Base-by-base conservation (phyloP, 2,329 filamentous ascomycete genomes). In the Cercospora janseana region DNA sequence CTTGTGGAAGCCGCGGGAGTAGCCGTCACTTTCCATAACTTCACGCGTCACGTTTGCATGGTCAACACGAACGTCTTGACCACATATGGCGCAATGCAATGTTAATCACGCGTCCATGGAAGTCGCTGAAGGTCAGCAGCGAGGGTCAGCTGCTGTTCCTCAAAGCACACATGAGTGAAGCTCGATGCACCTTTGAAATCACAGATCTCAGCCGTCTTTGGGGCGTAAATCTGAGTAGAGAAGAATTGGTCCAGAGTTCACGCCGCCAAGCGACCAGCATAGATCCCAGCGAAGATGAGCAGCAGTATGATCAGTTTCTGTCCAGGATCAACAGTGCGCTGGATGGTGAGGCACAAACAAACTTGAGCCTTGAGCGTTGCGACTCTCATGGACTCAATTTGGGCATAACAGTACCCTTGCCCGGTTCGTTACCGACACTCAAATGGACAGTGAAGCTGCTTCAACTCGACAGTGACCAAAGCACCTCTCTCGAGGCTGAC, bases 121-220 rank as follows among this genome's bases (percentile, higher is more conserved):
- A 49, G 37, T 26, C 57, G 26, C 45, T 61, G 29, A 52, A 54
- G 0, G 27, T 60, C 12, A 46, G 37, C 8, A 35, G 44, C 6
- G 20, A 51, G 12, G 29, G 82, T 4, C 86, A 85, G 8, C 72
- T 77, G 18, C 56, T 91, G 6, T 73, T 91, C 26, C 74, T 86
- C 34, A 86, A 85, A 54, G 72, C 79, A 15, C 63, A 68, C 21
- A 82, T 86, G 61, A 71, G 71, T 4, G 44, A 72, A 12, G 69
- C 75, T 38, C 77, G 80, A 8, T 91, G 91, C 70, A 76, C 72
- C 2, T 66, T 91, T 21, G 76, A 80, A 51, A 64, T 92, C 29
- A 88, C 86, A 2, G 87, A 92, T 64, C 75, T 90, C 52, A 82
- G 79, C 63, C 79, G 83, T 57, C 72, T 90, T n/a, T 93, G 87